Evolutionary conservation across 495 filamentous ascomycete species (phyloP).

Genomic region (Aspergillus hancockii): DNA sequence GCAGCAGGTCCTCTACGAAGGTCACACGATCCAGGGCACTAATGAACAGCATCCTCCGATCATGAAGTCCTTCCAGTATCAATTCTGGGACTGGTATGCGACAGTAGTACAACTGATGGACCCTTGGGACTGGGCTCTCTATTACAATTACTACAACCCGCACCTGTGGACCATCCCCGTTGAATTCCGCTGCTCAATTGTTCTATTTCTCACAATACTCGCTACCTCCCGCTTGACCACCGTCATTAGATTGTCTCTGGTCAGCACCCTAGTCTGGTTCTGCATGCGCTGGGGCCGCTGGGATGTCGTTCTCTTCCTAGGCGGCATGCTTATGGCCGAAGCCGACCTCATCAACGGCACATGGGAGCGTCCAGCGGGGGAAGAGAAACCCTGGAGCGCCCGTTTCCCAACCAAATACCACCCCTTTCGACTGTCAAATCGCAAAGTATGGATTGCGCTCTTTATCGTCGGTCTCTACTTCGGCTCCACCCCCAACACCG

Average conservation of each 20-base stretch:
- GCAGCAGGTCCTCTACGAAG: conserved; percentile 36
- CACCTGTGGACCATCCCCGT: conserved; percentile 76
- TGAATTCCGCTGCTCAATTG: conserved; percentile 65
- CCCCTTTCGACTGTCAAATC: conserved; percentile 41
- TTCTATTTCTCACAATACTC: conserved; percentile 61
- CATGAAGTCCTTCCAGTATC: conserved; percentile 45
- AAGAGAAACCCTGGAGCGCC: conserved; percentile 26
- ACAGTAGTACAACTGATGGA: conserved; percentile 52
- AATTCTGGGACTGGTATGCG: conserved; percentile 49
- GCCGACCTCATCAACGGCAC: conserved; percentile 51
- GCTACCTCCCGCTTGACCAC: conserved; percentile 53
- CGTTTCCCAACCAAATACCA: conserved; percentile 29
- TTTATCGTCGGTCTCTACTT: conserved; percentile 46
- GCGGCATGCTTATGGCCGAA: conserved; percentile 62
- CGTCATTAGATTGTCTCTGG: conserved; percentile 46
- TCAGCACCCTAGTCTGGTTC: conserved; percentile 51
- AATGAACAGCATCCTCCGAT: conserved; percentile 49
- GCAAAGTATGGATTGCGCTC: conserved; percentile 55
- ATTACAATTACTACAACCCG: conserved; percentile 62
- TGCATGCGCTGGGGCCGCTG: conserved; percentile 59
- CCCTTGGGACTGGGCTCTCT: conserved; percentile 55
- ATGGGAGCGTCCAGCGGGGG: conserved; percentile 33
- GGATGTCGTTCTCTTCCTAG: conserved; percentile 60
- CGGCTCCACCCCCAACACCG: conserved; percentile 44
- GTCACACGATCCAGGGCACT: conserved; percentile 45